These are phyloP conservation scores for Artemisia argyi DNA, from an alignment of 129 eudicot species.

Conservation along the genomic window DNA sequence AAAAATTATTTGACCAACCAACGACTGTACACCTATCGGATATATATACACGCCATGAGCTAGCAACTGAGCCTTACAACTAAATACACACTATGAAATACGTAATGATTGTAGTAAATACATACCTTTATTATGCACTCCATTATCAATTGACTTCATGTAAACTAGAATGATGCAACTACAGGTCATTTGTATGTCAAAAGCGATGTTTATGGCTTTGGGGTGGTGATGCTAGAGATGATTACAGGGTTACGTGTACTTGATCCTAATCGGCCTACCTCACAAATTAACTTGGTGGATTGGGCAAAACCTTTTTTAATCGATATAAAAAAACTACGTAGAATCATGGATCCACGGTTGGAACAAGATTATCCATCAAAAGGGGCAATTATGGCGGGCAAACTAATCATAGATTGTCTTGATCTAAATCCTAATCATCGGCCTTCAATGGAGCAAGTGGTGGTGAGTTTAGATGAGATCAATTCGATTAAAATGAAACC, in stretches of 20 bases:
- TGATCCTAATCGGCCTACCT: constrained; percentile 52
- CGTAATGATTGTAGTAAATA: too few relatives aligned
- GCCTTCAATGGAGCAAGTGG: constrained; percentile 49
- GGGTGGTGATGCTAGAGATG: constrained; percentile 63
- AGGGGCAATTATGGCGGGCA: constrained; percentile 34
- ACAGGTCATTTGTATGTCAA: constrained; percentile 71
- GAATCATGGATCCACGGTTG: constrained; percentile 56
- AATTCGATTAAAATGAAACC: constrained; percentile 35
- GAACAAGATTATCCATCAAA: constrained; percentile 46
- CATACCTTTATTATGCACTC: too few relatives aligned
- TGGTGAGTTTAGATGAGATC: constrained; percentile 33
- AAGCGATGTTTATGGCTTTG: constrained; percentile 74
- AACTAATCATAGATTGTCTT: constrained; percentile 49
- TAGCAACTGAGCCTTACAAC: too few relatives aligned
- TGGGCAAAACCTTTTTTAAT: constrained; percentile 60
- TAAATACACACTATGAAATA: too few relatives aligned
- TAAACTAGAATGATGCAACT: background rate
- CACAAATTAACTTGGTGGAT: constrained; percentile 51
- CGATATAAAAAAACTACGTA: constrained; percentile 41
- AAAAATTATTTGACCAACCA: too few relatives aligned
- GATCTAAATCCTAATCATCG: constrained; percentile 56
- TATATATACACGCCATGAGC: too few relatives aligned
- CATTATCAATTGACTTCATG: too few relatives aligned
- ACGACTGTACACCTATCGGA: too few relatives aligned
- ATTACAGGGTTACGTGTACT: constrained; percentile 59